Base-by-base conservation (phyloP, 768 basidiomycete species). In the Austroboletus eburneus region DNA sequence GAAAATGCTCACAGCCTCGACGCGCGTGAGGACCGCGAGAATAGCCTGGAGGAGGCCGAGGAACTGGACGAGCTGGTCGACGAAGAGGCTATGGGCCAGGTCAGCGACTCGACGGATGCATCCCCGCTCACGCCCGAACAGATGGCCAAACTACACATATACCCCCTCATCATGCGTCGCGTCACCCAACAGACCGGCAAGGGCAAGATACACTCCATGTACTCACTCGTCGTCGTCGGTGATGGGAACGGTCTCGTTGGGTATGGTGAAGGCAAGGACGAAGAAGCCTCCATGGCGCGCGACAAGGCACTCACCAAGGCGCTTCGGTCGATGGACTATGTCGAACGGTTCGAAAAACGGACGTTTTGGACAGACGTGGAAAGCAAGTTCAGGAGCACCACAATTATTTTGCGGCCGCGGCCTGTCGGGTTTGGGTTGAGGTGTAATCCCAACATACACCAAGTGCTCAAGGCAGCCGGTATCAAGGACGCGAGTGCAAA, bases 401-500 rank as follows among this genome's bases (percentile, higher is more conserved):
- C 77, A 50, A 73, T 98, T 52, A 77, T 88, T 53, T 67, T 98
- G 58, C 79, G 95, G 21, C 88, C 87, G 0, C 75, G 86, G 25
- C 85, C 87, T 7, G 79, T 90, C 62, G 96, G 96, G 2, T 98
- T 98, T 64, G 96, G 96, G 7, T 71, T 99, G 46, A 76, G 84
- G 47, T 91, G 89, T 62, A 91, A 94, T 58, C 93, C 91, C 2
- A 79, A 83, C 59, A 69, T 99, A 43, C 93, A 99, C 66, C 80
- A 85, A 59, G 78, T 99, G 34, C 76, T 94, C 59, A 88, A 90
- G 55, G 92, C 93, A 0, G 94, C 93, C 1, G 96, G 95, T 10
- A 88, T 99, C 69, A 87, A 91, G 65, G 95, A 99, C 68, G 77
- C 89, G 35, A 92, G 89, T 55, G 95, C 90, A 24, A 97, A 96